Base-by-base conservation (phyloP, 768 basidiomycete species). In the Lactarius pseudohatsudake region DNA sequence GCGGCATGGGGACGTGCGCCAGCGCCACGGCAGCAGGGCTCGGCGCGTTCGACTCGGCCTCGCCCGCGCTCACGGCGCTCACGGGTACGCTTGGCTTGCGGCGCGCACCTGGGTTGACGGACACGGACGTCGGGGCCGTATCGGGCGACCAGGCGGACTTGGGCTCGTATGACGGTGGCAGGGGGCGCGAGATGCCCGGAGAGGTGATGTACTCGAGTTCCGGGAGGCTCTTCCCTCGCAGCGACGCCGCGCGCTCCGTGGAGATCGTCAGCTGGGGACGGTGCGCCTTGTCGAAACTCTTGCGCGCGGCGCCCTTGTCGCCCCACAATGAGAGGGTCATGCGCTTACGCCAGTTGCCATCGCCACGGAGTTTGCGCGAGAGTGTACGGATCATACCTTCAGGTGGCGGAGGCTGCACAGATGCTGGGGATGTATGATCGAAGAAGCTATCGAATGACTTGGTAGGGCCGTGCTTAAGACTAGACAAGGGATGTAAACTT, bases 361-460 rank as follows among this genome's bases (percentile, higher is more conserved):
- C 58, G 5, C 58, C 57, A 65, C 59, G 73, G 70, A 57, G 70
- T 72, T 56, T 77, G 73, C 61, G 71, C 66, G 59, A 59, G 55
- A 70, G 59, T 13, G 54, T 64, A 45, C 40, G 54, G 43, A 65
- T 47, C 34, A 20, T 16, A 38, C 58, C 47, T 53, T 16, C 40
- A 4, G 57, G 57, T 61, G 57, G 45, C 6, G 61, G 38, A 10
- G 58, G 60, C 32, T 62, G 57, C 4, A 66, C 53, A n/a, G 69
- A 18, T 72, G 74, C 50, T 66, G 69, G 53, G 65, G 73, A 58
- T 40, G 67, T 69, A 20, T 75, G 73, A 50, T 75, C 77, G 64
- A 82, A 77, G 74, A 84, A 80, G 65, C 77, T 82, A 56, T 81
- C 78, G 76, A 80, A 80, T 62, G 81, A 82, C 68, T 76, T 79